Evolutionary conservation across 176 grass and related monocot species (phyloP), one percentile per base, ranked within the genome.

Genomic region (Oryza meyeriana): DNA sequence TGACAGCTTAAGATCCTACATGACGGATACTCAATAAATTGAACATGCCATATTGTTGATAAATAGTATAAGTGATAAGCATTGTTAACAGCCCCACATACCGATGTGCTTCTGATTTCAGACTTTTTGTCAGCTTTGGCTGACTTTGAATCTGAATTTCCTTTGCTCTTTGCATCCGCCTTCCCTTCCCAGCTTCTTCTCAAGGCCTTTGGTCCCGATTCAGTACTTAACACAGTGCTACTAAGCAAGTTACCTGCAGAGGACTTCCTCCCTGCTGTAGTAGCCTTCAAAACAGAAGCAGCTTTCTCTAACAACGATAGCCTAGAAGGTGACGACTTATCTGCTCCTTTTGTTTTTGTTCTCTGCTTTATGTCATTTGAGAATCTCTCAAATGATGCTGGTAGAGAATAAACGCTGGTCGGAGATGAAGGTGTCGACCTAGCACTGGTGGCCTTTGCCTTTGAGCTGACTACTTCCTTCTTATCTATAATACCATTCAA

Each of bases 181-280:
- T 87, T 87, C 59, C 85, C 94, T 85, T 97, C 92, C 92, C 92
- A 92, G 70, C 85, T 97, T 87, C 83, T 97, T 81, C 94, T 87
- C 76, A 88, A 75, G 66, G 77, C 81, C 91, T 93, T 97, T 58
- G 86, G 77, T 48, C 86, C 91, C 17, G 85, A 82, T 72, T 83
- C 89, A 30, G 88, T 63, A 55, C 69, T 87, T 24, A 84, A 45
- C 16, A 83, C 50, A 8, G 77, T 88, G 57, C 74, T 92, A 44
- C 80, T 89, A 12, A 88, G 83, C 8, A 81, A 88, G 39, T 84
- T 88, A 34, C 90, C 89, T 12, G 72, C 72, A 64, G 93, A 94
- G 64, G 91, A 88, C 85, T 84, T 95, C 74, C 92, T 92, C 61
- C 88, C 90, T 47, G 84, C 85, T 22, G 91, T 80, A 48, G 92